Evolutionary conservation across 164 flowering plant species (phyloP).

Genomic region (Houttuynia cordata): DNA sequence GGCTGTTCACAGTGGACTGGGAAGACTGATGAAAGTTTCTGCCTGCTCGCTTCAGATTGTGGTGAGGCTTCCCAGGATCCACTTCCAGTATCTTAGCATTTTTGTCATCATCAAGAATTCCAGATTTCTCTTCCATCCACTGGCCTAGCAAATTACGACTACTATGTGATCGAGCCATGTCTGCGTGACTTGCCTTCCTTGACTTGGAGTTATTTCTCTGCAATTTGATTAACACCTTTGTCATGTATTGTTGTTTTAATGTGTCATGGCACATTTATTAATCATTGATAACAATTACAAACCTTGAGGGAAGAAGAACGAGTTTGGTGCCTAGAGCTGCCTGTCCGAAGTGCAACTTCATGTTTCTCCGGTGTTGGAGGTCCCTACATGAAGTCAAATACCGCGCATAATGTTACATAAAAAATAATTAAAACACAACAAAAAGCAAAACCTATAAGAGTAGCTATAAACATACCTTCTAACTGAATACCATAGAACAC

Average conservation of each 20-base stretch:
- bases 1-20: conserved; percentile 19
- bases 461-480: no score
- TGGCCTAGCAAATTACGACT: conserved; percentile 38
- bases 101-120: conserved; percentile 33
- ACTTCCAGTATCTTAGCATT: conserved; percentile 67
- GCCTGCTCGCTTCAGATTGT: conserved; percentile 17
- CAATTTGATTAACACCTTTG: not conserved
- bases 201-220: conserved; percentile 44
- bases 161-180: conserved; percentile 10
- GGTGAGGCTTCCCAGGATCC: conserved; percentile 63
- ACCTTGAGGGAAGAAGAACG: not conserved
- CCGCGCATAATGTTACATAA: not conserved
- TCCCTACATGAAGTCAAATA: conserved; percentile 18
- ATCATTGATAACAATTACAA: not conserved
- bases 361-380: conserved; percentile 24
- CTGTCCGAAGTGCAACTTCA: conserved; percentile 3
- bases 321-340: not conserved
- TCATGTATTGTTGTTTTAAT: no score
- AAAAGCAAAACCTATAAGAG: no score
- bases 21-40: conserved; percentile 14
- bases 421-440: not conserved
- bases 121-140: conserved; percentile 36
- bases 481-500: no score
- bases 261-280: not conserved
- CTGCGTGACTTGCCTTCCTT: conserved; percentile 15